Percentiles rank a stretch among this genome's conserved stretches.
Evolutionary conservation across 495 filamentous ascomycete species (phyloP).

Genomic region (Penicillium cosmopolitanum): DNA sequence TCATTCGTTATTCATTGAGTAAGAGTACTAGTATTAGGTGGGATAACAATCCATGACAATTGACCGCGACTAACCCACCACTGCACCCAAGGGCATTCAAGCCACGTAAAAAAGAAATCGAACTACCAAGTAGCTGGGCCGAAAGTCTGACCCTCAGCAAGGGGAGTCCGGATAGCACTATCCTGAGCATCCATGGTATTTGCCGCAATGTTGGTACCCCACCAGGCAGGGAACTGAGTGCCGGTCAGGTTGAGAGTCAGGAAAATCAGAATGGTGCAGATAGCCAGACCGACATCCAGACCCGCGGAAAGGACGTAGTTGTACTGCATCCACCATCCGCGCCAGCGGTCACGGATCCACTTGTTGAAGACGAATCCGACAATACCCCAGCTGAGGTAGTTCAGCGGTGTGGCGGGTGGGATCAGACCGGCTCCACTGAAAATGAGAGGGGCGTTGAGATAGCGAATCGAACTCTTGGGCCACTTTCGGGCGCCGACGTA

Average conservation of each 20-base stretch:
- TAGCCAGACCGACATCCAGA: constrained; percentile 67
- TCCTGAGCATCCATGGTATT: constrained; percentile 50
- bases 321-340: constrained; percentile 77
- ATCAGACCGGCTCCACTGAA: constrained; percentile 50
- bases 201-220: constrained; percentile 58
- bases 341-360: constrained; percentile 61
- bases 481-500: constrained; percentile 50
- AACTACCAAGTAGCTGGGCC: constrained; percentile 56
- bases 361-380: constrained; percentile 71
- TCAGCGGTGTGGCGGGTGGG: constrained; percentile 57
- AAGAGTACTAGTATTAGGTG: neutral
- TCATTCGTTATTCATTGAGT: too few relatives aligned
- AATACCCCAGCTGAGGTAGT: constrained; percentile 66
- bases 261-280: constrained; percentile 73
- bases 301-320: constrained; percentile 78
- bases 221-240: constrained; percentile 63
- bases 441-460: constrained; percentile 52
- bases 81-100: too few relatives aligned
- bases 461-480: constrained; percentile 43
- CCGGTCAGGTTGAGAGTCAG: constrained; percentile 62
- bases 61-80: neutral
- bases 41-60: neutral
- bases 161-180: constrained; percentile 37
- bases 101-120: neutral
- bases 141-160: constrained; percentile 57